Conservation (phyloP, 1,139 yeast species). For the Schizosaccharomyces versatilis region DNA sequence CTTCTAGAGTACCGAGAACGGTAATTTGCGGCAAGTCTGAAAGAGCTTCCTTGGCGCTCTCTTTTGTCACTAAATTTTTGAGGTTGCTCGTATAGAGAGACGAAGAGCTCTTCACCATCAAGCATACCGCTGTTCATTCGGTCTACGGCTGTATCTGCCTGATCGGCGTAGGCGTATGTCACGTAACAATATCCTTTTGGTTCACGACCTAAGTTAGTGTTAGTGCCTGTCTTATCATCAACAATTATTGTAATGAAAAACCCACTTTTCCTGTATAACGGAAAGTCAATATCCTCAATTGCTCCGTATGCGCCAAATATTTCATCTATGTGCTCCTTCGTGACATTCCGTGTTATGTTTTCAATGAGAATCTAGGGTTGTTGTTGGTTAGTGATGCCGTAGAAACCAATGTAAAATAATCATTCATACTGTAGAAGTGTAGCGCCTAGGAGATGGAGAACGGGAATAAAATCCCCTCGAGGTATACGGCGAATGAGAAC, state of each 20-base stretch:
- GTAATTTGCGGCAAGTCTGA: too few species aligned
- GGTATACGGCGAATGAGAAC: background rate
- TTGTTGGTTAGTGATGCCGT: background rate
- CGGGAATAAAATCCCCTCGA: background rate
- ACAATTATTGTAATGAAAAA: background rate
- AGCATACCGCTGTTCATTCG: background rate
- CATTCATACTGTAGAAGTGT: too few species aligned
- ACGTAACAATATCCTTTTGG: background rate
- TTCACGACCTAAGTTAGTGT: too few species aligned
- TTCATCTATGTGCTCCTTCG: slow-evolving; percentile 1
- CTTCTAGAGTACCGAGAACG: too few species aligned
- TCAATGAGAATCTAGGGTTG: background rate
- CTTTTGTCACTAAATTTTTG: background rate
- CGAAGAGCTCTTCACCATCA: background rate
- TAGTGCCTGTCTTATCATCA: too few species aligned
- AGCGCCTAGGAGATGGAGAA: background rate
- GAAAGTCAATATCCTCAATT: background rate
- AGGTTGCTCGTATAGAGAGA: background rate
- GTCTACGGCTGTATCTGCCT: background rate
- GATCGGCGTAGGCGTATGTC: background rate
- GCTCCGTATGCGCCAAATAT: slow-evolving; percentile 3
- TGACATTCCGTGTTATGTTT: slow-evolving; percentile 2
- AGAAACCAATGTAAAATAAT: too few species aligned
- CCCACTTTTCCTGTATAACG: background rate
- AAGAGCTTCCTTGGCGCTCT: background rate